These are phyloP conservation scores for Gnomoniopsis smithogilvyi DNA, from an alignment of 2,329 filamentous ascomycete species.

Conservation along the genomic window DNA sequence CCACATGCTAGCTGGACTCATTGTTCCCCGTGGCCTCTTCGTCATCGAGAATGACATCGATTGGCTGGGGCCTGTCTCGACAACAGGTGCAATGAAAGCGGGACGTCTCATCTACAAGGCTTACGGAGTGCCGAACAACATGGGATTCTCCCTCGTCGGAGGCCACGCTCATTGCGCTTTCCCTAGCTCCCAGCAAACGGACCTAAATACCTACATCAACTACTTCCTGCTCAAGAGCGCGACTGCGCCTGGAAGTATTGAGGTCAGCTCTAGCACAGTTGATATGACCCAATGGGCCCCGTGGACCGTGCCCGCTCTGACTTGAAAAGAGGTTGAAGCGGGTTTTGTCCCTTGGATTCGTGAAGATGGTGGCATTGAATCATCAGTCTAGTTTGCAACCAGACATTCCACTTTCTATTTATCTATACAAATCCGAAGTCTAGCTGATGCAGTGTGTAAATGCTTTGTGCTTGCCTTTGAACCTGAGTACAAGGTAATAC, in stretches of 20 bases:
- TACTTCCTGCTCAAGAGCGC: conserved; percentile 45
- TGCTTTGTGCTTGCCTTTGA: not conserved
- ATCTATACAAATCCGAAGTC: not conserved
- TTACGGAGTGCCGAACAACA: conserved; percentile 48
- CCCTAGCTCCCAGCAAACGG: conserved; percentile 47
- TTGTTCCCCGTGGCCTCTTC: conserved; percentile 53
- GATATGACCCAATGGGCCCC: conserved; percentile 36
- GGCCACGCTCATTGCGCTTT: conserved; percentile 55
- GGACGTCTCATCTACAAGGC: conserved; percentile 52
- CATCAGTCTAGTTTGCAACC: not conserved
- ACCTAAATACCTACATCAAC: conserved; percentile 53
- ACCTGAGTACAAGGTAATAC: not conserved
- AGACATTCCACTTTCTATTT: not conserved
- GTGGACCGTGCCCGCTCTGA: conserved; percentile 36
- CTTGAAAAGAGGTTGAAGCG: conserved; percentile 19
- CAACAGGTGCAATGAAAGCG: conserved; percentile 56
- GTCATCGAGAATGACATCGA: conserved; percentile 57
- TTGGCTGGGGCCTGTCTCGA: conserved; percentile 56
- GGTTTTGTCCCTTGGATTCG: not conserved
- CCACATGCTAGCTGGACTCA: conserved; percentile 54
- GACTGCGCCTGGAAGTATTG: conserved; percentile 30
- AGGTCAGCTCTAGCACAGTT: conserved; percentile 37
- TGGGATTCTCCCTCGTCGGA: conserved; percentile 55
- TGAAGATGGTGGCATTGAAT: not conserved
- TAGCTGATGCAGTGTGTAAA: not conserved